phyloP scores from a whole-genome alignment of 73 alveolate species.

The Urostyla sp. region DNA sequence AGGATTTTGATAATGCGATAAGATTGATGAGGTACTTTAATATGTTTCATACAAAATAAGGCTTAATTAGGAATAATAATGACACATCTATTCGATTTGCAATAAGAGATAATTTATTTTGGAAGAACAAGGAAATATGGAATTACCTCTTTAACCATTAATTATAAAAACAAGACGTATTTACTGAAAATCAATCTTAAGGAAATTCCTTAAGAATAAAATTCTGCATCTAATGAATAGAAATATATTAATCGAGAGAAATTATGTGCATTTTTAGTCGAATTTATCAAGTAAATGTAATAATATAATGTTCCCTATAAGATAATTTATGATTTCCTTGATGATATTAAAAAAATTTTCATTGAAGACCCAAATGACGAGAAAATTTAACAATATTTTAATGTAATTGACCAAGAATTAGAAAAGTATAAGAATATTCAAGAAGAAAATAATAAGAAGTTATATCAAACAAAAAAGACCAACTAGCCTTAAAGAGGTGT shows the following conservation, averaged over 20 bases:
- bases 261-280: neutral
- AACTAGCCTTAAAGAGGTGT: slow-evolving; percentile 47
- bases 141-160: neutral
- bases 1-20: slow-evolving; percentile 21
- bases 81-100: neutral
- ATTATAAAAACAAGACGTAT: neutral
- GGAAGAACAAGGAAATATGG: slow-evolving; percentile 46
- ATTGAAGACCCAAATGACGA: neutral
- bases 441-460: neutral
- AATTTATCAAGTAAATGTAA: neutral
- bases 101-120: slow-evolving; percentile 11
- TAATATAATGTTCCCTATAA: neutral
- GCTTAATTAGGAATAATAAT: neutral
- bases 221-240: neutral
- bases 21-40: neutral
- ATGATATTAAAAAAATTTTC: neutral
- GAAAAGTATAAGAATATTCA: neutral
- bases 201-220: neutral
- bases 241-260: neutral
- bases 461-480: slow-evolving; percentile 7
- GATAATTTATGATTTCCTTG: neutral
- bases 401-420: neutral
- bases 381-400: neutral
- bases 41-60: slow-evolving; percentile 2
- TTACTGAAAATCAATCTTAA: no score